Evolutionary conservation across 148 eudicot species (phyloP), one percentile per base, ranked within the genome.

Genomic region (Oxyria digyna): DNA sequence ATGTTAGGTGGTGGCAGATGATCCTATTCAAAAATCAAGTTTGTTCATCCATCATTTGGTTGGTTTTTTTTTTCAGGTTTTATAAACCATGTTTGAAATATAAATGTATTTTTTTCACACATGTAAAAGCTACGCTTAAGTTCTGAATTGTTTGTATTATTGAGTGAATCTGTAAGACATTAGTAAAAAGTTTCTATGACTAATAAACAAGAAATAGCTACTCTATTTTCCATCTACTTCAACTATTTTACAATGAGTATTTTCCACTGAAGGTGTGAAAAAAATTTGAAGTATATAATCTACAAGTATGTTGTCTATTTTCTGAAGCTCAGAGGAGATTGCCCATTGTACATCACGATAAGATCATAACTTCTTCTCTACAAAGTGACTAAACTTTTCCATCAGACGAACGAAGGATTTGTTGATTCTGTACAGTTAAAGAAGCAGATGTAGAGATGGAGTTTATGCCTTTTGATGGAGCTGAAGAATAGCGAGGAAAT

Each of bases 381-480:
- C 21, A 27, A 8, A 29, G 49, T n/a, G n/a, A 43, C 77, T 81
- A 86, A 31, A 80, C 86, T 32, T 84, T 82, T 57, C 88, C 86
- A 66, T 80, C 85, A 1, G 78, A 48, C 41, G 85, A 78, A 69
- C 78, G 77, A 23, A 70, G 78, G 42, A 3, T 70, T 64, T 62
- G 69, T 42, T 81, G 78, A 23, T 71, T 66, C 62, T 85, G 74
- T 33, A 74, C 54, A 17, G 67, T 8, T 21, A 3, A 17, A 13
- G 0, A 4, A 13, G 67, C 40, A 7, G 67, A 38, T 35, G 69
- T 38, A 18, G 69, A 66, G 27, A 86, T 80, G 65, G 89, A 83
- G 73, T 94, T 90, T 32, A 83, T 80, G 14, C 98, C 84, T 71
- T 66, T 85, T 0, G 97, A 94, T 4, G 98, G 98, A 74, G 92